Base-by-base conservation (phyloP, 169 alveolate genomes). In the Eimeria maxima region DNA sequence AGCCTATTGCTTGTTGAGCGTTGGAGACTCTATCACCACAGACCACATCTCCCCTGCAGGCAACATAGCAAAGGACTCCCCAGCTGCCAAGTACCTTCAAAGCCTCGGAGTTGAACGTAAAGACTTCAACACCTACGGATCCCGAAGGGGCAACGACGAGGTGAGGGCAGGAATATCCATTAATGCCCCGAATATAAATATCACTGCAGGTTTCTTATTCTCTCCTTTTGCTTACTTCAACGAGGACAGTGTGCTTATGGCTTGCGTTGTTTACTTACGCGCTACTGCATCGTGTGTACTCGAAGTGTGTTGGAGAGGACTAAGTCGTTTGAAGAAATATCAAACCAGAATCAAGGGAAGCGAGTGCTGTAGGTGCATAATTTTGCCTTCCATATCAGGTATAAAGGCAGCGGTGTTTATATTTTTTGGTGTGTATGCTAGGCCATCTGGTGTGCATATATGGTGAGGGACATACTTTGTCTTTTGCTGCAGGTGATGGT, bases 31-130 rank as follows among this genome's bases (percentile, higher is more conserved):
- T 42, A 99, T 99, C 88, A 99, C 99, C 57, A 99, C 99, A 27
- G 99, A 99, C 96, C 99, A 99, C 97, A 99, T 99, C 55, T 98
- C 99, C 10, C 99, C 99, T n/a, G 99, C 99, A 3, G 99, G 99
- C 3, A 98, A 99, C 97, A 99, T 99, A 78, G 98, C 99, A 47
- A 98, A 97, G 96, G 97, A 97, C 53, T 99, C 99, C 1, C 99
- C 99, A 18, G 99, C 99, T 6, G 99, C 99, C 24, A 86, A 97
- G 89, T 99, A 97, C 96, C 97, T 99, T 42, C 74, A 90, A 47
- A 95, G 95, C 27, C 98, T 97, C 95, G 99, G 99, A 65, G 99
- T 99, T n/a, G 96, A 88, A 50, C 97, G 97, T 84, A 98, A 98
- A 95, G 99, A 99, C 97, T 98, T 99, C 98, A 99, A 99, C 97